Evolutionary conservation across 2,329 filamentous ascomycete genomes (phyloP).

Genomic region (Ploettnerulaceae sp.): DNA sequence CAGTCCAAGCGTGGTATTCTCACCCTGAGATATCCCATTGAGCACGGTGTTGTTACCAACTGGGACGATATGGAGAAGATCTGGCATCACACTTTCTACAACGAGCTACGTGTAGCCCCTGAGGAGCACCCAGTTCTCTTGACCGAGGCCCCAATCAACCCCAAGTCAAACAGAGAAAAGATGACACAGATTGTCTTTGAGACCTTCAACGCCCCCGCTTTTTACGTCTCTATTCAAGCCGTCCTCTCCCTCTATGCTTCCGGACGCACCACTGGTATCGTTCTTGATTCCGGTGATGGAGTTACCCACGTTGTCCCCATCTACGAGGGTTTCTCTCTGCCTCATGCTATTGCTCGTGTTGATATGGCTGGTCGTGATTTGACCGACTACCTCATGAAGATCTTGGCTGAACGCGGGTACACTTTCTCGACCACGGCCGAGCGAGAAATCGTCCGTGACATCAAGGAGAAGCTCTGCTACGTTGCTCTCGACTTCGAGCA

Average conservation of each 20-base stretch:
- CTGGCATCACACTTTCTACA: constrained; percentile 99
- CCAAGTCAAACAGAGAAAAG: constrained; percentile 99
- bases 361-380: constrained; percentile 99
- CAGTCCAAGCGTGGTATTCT: constrained; percentile 99
- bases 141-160: constrained; percentile 99
- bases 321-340: constrained; percentile 99
- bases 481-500: constrained; percentile 99
- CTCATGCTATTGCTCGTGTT: constrained; percentile 99
- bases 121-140: constrained; percentile 99
- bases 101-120: constrained; percentile 98
- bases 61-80: constrained; percentile 99
- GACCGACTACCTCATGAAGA: constrained; percentile 99
- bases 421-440: constrained; percentile 99
- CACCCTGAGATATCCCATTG: constrained; percentile 98
- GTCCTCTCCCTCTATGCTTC: constrained; percentile 99
- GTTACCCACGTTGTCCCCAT: constrained; percentile 99
- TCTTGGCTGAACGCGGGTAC: constrained; percentile 98
- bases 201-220: constrained; percentile 99
- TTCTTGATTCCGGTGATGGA: constrained; percentile 99
- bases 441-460: constrained; percentile 99
- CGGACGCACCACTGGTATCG: constrained; percentile 99
- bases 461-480: constrained; percentile 99
- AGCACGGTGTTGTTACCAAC: constrained; percentile 99
- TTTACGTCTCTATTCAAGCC: constrained; percentile 99
- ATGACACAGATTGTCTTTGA: constrained; percentile 99